Evolutionary conservation across 2,329 filamentous ascomycete species (phyloP), one percentile per base, ranked within the genome.

Genomic region (Aspergillus luchuensis): DNA sequence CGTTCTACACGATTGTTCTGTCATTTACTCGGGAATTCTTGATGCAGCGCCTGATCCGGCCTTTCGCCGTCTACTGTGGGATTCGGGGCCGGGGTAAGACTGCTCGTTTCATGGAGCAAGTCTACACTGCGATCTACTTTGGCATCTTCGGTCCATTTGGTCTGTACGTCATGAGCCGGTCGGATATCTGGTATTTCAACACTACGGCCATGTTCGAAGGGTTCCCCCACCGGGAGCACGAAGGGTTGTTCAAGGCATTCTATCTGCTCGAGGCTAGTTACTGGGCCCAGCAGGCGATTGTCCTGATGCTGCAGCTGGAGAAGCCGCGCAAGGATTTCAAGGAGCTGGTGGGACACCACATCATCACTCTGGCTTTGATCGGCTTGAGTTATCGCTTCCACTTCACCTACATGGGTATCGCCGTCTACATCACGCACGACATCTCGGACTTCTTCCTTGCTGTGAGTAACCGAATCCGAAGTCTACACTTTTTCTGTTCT

Each of bases 121-220:
- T 90, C 72, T 98, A 98, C 79, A 97, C 93, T 1, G 93, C 92
- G 25, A 81, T 97, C 57, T 97, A 98, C 83, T 97, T 97, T 76
- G 87, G 78, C 48, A 75, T 95, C 60, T 88, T 96, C 59, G 92
- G 92, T 1, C 92, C 92, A 1, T 89, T 88, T 58, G 93, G 93
- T 57, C 77, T 97, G 71, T 97, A 90, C 74, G 91, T 97, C 74
- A 97, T 98, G 93, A 90, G 85, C 72, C 84, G 86, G 64, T 94
- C 91, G n/a, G 89, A 92, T 7, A 87, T 97, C 45, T 97, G 92
- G 94, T 97, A 96, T 78, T 97, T 96, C 84, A 93, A 96, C 80
- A 95, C 91, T 2, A 82, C 81, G 28, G 91, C 87, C 76, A 96
- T 97, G 91, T 97, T 96, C 78, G 91, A 94, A 76, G 83, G 82